Base-by-base conservation (phyloP, 306 rosid species). In the Trichosanthes cucumerina region DNA sequence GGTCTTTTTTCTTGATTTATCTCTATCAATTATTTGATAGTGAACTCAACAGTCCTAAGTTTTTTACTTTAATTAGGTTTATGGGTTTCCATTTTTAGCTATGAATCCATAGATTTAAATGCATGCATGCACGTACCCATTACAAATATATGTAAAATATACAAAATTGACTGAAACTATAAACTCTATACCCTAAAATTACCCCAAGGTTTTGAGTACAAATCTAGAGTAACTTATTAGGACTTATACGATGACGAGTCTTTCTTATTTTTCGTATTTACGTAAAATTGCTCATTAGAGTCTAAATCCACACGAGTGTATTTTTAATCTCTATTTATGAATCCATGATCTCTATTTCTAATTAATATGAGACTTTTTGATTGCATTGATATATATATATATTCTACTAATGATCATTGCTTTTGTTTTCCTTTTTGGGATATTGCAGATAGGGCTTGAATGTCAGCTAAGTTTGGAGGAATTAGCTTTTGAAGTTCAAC, bases 381-480 rank as follows among this genome's bases (percentile, higher is more conserved):
- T 57, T 5, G 24, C 10, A 21, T 23, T 21, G 28, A 57, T 57
- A n/a, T n/a, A n/a, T n/a, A n/a, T n/a, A n/a, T n/a, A n/a, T n/a
- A 57, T 8, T 57, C 11, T 19, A 1, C 1, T 8, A 21, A 0
- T 0, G 28, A 56, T 56, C 14, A 10, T 21, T 54, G 60, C 18
- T n/a, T 2, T 7, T n/a, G 8, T 21, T 60, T 33, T 58, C 1
- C 6, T 21, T 21, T 60, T 33, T 24, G n/a, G n/a, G n/a, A n/a
- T n/a, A n/a, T n/a, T n/a, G 49, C 92, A 95, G 99, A 95, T 92
- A 82, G 97, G 93, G 78, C 84, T 92, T 82, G 96, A 91, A 64
- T 95, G 99, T 84, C 83, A 88, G 75, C 83, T 92, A 80, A 95
- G 99, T 75, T 78, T 95, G 88, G 97, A 95, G 86, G 99, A 95